Evolutionary conservation across 192 early-diverging fungal species (phyloP).

Genomic region (Coemansia sp.): DNA sequence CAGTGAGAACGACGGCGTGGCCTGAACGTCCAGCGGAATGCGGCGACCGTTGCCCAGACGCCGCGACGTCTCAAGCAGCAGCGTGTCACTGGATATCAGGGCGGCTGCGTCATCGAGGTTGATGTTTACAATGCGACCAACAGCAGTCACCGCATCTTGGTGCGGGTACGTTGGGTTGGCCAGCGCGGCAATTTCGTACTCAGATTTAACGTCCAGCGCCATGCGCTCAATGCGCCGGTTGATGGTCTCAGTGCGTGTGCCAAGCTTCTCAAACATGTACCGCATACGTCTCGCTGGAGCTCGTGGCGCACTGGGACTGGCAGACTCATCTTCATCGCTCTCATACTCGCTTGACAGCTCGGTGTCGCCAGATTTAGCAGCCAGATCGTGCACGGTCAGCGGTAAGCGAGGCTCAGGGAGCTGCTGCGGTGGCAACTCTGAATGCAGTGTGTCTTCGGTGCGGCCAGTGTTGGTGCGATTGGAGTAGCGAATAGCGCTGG

Average conservation of each 20-base stretch:
- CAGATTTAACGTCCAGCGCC: conserved; percentile 40
- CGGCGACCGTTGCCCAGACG: conserved; percentile 69
- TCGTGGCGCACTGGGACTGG: background rate
- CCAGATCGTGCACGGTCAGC: conserved; percentile 12
- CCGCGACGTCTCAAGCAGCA: conserved; percentile 80
- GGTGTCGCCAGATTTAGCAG: background rate
- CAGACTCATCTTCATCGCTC: conserved; percentile 10
- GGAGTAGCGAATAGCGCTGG: conserved; percentile 40
- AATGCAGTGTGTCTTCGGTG: conserved; percentile 31
- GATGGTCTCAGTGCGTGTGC: conserved; percentile 32
- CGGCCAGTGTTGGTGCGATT: conserved; percentile 40
- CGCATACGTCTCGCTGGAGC: conserved; percentile 34
- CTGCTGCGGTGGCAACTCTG: conserved; percentile 23
- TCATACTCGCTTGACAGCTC: conserved; percentile 21
- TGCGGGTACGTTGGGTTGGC: conserved; percentile 52
- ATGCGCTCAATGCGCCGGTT: conserved; percentile 51
- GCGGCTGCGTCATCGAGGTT: conserved; percentile 58
- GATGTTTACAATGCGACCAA: conserved; percentile 77
- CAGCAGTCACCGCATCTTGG: conserved; percentile 62
- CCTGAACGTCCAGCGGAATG: conserved; percentile 61
- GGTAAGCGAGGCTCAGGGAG: conserved; percentile 14
- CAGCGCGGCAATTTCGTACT: conserved; percentile 47
- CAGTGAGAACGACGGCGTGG: conserved; percentile 61
- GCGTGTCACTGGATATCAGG: conserved; percentile 43
- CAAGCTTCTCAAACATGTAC: conserved; percentile 52